Conservation (phyloP, 75 land plant genomes). For the Picea glauca region DNA sequence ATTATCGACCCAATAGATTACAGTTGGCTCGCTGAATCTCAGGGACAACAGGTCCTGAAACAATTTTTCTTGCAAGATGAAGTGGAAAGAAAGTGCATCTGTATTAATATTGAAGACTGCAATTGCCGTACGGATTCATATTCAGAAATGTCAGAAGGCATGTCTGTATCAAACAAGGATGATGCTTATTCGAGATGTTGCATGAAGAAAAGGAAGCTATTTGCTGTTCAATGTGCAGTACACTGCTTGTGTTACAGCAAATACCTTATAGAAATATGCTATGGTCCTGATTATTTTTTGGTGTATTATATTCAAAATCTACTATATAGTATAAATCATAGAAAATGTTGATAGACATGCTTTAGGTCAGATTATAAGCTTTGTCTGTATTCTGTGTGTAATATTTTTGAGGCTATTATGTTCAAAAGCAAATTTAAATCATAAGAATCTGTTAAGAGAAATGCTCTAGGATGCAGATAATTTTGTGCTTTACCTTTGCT, state of each 20-base stretch:
- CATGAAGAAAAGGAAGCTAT: not conserved
- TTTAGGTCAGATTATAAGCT: too few species aligned
- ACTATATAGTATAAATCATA: too few species aligned
- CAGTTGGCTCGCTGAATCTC: conserved; percentile 21
- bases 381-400: too few species aligned
- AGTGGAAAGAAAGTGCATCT: not conserved
- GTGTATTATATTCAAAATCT: too few species aligned
- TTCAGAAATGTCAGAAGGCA: not conserved
- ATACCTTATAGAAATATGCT: not conserved
- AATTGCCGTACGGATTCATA: not conserved
- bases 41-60: conserved; percentile 2
- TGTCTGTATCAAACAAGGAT: not conserved
- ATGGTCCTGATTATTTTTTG: too few species aligned
- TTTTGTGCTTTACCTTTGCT: too few species aligned
- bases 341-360: too few species aligned
- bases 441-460: too few species aligned
- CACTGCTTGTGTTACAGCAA: conserved; percentile 19
- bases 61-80: not conserved
- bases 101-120: not conserved
- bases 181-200: not conserved
- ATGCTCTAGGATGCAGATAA: too few species aligned
- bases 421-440: too few species aligned
- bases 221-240: conserved; percentile 8
- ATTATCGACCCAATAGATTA: conserved; percentile 33
- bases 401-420: too few species aligned